Evolutionary conservation across 2,329 filamentous ascomycete species (phyloP), one percentile per base, ranked within the genome.

Genomic region (Cladophialophora chaetospira): DNA sequence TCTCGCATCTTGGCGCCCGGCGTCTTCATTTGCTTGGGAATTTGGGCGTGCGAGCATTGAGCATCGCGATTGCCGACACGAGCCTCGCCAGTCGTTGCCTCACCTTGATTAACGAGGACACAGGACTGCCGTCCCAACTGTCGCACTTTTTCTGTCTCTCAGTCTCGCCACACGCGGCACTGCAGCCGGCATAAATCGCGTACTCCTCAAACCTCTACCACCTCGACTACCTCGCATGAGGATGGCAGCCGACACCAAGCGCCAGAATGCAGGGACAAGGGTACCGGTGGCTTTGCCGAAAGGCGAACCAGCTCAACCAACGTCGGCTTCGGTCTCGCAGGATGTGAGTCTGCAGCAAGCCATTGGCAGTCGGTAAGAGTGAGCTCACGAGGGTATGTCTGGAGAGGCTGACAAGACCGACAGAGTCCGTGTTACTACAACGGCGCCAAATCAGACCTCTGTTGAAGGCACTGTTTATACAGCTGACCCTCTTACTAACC

Each of bases 401-500:
- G 82, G 5, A 71, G 71, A 19, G 65, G 61, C 55, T 57, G 13
- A 61, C 44, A 56, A 36, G 36, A 25, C 31, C 40, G 26, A 53
- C 68, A 86, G 83, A 57, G 75, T 86, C 66, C 83, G 80, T 63
- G 70, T 87, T 62, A 84, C 77, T 54, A 85, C 82, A 48, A 75
- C 77, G 13, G 72, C 77, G 25, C 77, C 77, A 5, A 69, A 75
- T 53, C 72, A 78, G 50, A 76, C 77, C 40, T 80, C 77, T 21
- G 72, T 84, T 57, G 83, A 87, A 70, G 84, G 84, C 65, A 83
- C 77, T 15, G 76, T 87, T 56, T 86, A 84, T 71, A 84, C 83
- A 25, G 82, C 80, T 43, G 82, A 81, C 68, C 82, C 82, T 23
- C 74, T 82, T 65, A 82, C 82, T 55, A 84, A 85, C 65, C 74